A percentile compares a stretch with the other conserved stretches of the same genome.
These are phyloP conservation scores for Beauveria pseudobassiana DNA, from an alignment of 2,329 filamentous ascomycete species.

Conservation along the genomic window DNA sequence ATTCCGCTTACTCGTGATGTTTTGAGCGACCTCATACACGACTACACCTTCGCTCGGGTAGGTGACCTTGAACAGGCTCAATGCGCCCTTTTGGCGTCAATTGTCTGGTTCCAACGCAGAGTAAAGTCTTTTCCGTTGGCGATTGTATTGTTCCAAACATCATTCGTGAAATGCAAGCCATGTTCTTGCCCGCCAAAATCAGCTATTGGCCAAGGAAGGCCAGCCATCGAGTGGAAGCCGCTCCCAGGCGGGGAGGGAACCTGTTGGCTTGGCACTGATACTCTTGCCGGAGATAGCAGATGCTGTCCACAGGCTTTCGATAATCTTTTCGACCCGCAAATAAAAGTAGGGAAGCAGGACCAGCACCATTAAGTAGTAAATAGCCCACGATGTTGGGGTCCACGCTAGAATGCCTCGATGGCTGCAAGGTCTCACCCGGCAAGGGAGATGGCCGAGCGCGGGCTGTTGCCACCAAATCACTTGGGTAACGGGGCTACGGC, in stretches of 20 bases:
- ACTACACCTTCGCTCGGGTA: constrained; percentile 24
- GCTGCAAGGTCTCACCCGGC: constrained; percentile 19
- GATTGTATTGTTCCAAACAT: constrained; percentile 28
- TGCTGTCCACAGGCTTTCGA: constrained; percentile 9
- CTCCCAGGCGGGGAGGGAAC: constrained; percentile 12
- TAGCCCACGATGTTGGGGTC: constrained; percentile 10
- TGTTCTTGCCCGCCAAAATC: constrained; percentile 17
- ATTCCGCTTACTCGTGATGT: constrained; percentile 23
- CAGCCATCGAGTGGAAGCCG: constrained; percentile 17
- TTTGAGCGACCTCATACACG: constrained; percentile 22
- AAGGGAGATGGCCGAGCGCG: constrained; percentile 18
- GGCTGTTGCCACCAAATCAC: constrained; percentile 5
- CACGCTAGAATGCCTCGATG: constrained; percentile 12
- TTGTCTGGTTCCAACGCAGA: constrained; percentile 24
- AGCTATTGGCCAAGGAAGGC: constrained; percentile 13
- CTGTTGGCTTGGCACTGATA: constrained; percentile 11
- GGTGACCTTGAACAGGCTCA: constrained; percentile 23
- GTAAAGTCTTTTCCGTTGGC: constrained; percentile 23
- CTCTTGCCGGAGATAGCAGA: neutral
- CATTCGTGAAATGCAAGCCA: constrained; percentile 25
- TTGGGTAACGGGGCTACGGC: constrained; percentile 3
- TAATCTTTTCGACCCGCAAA: constrained; percentile 10
- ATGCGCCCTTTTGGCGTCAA: constrained; percentile 17
- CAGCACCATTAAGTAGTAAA: constrained; percentile 17
- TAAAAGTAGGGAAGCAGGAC: constrained; percentile 12